A percentile compares a stretch with the other conserved stretches of the same genome.
Conservation (phyloP, 352 stramenopile genomes). For the Phytopythium aichiense region DNA sequence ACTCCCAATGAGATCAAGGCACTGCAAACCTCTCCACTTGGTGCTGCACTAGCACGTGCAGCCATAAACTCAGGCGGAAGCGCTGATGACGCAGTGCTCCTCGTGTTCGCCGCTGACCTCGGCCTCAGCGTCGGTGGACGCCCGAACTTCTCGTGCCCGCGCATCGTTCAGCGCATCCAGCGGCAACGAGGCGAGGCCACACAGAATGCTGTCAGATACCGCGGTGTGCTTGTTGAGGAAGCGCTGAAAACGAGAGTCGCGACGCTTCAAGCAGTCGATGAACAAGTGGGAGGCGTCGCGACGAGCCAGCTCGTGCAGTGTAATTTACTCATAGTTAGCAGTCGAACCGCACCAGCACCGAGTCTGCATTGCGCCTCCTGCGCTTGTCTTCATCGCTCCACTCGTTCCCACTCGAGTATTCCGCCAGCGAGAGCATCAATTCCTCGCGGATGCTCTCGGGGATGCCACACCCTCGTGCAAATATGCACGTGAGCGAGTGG, state of each 20-base stretch:
- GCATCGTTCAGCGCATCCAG: constrained; percentile 13
- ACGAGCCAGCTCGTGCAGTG: not conserved
- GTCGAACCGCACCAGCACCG: constrained; percentile 21
- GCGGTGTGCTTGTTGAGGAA: not conserved
- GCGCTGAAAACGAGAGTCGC: not conserved
- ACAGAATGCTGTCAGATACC: not conserved
- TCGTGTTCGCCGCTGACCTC: constrained; percentile 30
- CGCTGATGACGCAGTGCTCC: not conserved
- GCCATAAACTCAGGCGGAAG: not conserved
- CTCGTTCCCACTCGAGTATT: not conserved
- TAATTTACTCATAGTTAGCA: constrained; percentile 9
- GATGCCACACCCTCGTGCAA: constrained; percentile 23
- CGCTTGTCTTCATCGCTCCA: not conserved
- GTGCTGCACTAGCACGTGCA: not conserved
- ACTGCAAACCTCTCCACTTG: not conserved
- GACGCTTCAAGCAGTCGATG: not conserved
- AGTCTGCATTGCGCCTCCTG: not conserved
- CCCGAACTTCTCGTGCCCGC: constrained; percentile 47
- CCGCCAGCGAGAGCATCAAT: constrained; percentile 4
- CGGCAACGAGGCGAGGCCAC: not conserved
- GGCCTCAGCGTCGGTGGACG: constrained; percentile 44
- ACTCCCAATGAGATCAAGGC: not conserved
- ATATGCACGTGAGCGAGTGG: constrained; percentile 35
- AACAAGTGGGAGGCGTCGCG: not conserved
- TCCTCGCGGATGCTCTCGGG: constrained; percentile 2